Evolutionary conservation across 176 grass and related monocot species (phyloP).

Genomic region (Bothriochloa decipiens): DNA sequence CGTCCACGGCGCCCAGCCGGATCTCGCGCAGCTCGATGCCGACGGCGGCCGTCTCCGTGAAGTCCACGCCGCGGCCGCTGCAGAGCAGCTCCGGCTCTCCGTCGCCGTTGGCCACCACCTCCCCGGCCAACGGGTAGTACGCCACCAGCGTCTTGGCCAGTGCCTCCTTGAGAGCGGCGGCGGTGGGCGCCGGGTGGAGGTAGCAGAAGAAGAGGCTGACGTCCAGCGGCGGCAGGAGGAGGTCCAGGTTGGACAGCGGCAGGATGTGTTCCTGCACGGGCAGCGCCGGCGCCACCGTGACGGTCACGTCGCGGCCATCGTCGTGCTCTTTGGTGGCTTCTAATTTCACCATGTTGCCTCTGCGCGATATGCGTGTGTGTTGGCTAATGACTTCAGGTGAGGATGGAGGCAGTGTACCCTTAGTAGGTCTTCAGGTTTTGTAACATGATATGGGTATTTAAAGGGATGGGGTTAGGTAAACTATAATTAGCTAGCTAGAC

Average conservation of each 20-base stretch:
- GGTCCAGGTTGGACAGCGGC: conserved; percentile 76
- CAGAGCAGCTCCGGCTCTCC: conserved; percentile 82
- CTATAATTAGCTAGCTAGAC: not conserved
- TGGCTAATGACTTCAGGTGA: not conserved
- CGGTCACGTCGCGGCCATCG: conserved; percentile 33
- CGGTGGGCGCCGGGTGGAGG: conserved; percentile 33
- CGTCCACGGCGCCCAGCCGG: conserved; percentile 48
- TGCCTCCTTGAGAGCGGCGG: conserved; percentile 52
- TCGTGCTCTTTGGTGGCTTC: conserved; percentile 18
- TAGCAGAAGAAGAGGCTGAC: conserved; percentile 84
- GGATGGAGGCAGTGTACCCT: not conserved
- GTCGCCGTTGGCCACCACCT: conserved; percentile 50
- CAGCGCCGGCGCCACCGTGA: conserved; percentile 48
- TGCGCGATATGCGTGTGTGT: not conserved
- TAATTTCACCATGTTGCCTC: conserved; percentile 42
- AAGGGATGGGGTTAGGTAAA: conserved; percentile 6
- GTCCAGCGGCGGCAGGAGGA: conserved; percentile 63
- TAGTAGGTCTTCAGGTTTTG: not conserved
- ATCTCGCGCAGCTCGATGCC: conserved; percentile 49
- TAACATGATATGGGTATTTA: not conserved
- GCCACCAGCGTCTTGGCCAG: conserved; percentile 55
- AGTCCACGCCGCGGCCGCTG: conserved; percentile 66
- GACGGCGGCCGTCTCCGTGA: conserved; percentile 35
- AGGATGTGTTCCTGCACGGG: conserved; percentile 50
- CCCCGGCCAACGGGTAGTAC: conserved; percentile 73